Evolutionary conservation across 305 asterid species (phyloP).

Genomic region (Fraxinus nigra): DNA sequence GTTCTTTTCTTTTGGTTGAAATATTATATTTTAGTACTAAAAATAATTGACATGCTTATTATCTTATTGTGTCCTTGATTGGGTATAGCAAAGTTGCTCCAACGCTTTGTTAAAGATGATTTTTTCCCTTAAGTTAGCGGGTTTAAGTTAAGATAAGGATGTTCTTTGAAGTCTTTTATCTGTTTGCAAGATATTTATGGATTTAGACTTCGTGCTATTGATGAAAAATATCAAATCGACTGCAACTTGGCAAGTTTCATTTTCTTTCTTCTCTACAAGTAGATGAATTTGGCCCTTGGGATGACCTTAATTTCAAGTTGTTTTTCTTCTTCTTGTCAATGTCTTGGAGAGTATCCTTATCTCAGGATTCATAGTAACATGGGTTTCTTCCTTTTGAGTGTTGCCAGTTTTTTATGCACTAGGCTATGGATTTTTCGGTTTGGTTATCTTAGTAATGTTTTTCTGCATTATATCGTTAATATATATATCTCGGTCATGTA

Average conservation of each 20-base stretch:
- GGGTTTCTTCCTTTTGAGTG: background rate
- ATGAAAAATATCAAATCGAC: background rate
- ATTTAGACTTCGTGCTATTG: background rate
- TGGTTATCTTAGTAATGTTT: background rate
- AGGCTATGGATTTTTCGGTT: background rate
- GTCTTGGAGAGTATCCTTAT: background rate
- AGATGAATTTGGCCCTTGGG: background rate
- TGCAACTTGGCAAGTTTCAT: background rate
- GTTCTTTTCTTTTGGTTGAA: background rate
- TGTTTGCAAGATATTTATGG: background rate
- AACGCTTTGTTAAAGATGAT: background rate
- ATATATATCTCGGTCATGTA: background rate
- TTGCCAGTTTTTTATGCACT: background rate
- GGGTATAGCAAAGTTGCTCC: background rate
- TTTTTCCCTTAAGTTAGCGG: background rate
- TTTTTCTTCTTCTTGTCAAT: background rate
- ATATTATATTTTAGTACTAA: slow-evolving; percentile 7
- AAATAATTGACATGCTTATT: background rate
- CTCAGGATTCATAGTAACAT: background rate
- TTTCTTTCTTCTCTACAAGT: background rate
- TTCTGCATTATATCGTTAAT: background rate
- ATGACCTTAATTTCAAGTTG: background rate
- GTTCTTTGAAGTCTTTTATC: background rate
- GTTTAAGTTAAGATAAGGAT: background rate
- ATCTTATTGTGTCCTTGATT: slow-evolving; percentile 6